Evolutionary conservation across 2,329 filamentous ascomycete species (phyloP), one percentile per base, ranked within the genome.

Genomic region (Penicillium digitatum): DNA sequence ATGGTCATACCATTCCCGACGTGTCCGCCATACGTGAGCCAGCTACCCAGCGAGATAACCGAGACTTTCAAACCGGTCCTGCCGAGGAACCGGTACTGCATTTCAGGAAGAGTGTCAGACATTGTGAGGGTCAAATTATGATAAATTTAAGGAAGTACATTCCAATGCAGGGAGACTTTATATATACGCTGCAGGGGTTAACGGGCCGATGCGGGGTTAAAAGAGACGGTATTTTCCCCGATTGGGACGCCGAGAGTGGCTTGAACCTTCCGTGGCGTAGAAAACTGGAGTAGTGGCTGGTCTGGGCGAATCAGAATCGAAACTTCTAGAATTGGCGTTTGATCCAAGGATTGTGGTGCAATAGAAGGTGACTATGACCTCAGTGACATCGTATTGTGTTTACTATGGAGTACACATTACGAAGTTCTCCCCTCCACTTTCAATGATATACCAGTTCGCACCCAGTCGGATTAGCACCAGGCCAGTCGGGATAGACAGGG

Each of bases 11-110:
- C 83, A 67, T 84, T 81, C 52, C 86, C 84, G 29, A 89, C 84
- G 62, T 89, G 85, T 18, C 87, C 87, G 51, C 88, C 88, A 62
- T 89, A 90, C 0, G 88, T 90, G 49, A 91, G 65, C 74, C 73
- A 76, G 52, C 74, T 75, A 31, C 76, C 88, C 3, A 91, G 78
- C 2, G 85, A 86, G 59, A 91, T 87, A 43, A 84, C 81, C 27
- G 87, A 90, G 32, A 91, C 87, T 70, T 90, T 84, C 18, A 91
- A 80, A 51, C 88, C 87, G 16, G 86, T 87, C 37, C 81, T 82
- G 66, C 88, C 87, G 8, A 90, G 79, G 73, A 84, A 85, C 62
- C 87, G 84, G 73, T 89, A 89, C 66, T 86, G 60, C 63, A 65
- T 65, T 60, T 64, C 60, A 43, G 63, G 63, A 29, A 64, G 62